Evolutionary conservation across 179 eudicot species (phyloP).

Genomic region (Actinidia polygama): DNA sequence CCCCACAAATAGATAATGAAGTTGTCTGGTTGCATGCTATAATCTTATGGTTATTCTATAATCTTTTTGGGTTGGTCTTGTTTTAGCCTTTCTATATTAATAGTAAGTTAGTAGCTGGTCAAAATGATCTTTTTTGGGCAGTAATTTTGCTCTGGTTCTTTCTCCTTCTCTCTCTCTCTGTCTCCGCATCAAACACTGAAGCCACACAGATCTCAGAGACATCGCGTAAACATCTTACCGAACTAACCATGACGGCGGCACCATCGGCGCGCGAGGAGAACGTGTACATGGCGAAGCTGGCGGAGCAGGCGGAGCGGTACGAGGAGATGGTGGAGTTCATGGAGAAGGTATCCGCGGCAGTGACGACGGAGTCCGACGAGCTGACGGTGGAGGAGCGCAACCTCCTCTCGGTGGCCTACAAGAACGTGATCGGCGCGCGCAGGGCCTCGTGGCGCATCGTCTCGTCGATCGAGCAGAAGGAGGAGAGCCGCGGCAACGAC

Average conservation of each 20-base stretch:
- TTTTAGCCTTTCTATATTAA: too few relatives aligned
- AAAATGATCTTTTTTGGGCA: too few relatives aligned
- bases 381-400: slow-evolving; percentile 35
- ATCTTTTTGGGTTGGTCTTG: too few relatives aligned
- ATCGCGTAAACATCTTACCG: not conserved
- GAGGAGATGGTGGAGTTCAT: slow-evolving; percentile 44
- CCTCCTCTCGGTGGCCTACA: slow-evolving; percentile 33
- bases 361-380: slow-evolving; percentile 29
- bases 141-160: not conserved
- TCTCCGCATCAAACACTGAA: not conserved
- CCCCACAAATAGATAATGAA: too few relatives aligned
- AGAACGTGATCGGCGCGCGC: slow-evolving; percentile 32
- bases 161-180: not conserved
- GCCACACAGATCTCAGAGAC: not conserved
- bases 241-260: slow-evolving; percentile 15
- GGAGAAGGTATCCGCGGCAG: slow-evolving; percentile 34
- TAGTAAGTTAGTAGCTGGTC: too few relatives aligned
- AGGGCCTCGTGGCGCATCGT: slow-evolving; percentile 42
- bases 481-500: slow-evolving; percentile 46
- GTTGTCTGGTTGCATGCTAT: too few relatives aligned
- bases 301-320: slow-evolving; percentile 43
- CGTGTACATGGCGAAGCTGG: slow-evolving; percentile 38
- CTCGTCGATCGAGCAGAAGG: slow-evolving; percentile 38
- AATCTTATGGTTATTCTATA: too few relatives aligned
- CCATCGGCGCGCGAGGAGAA: slow-evolving; percentile 23